Evolutionary conservation across 495 filamentous ascomycete species (phyloP), one percentile per base, ranked within the genome.

Genomic region (Neurospora cerealis): DNA sequence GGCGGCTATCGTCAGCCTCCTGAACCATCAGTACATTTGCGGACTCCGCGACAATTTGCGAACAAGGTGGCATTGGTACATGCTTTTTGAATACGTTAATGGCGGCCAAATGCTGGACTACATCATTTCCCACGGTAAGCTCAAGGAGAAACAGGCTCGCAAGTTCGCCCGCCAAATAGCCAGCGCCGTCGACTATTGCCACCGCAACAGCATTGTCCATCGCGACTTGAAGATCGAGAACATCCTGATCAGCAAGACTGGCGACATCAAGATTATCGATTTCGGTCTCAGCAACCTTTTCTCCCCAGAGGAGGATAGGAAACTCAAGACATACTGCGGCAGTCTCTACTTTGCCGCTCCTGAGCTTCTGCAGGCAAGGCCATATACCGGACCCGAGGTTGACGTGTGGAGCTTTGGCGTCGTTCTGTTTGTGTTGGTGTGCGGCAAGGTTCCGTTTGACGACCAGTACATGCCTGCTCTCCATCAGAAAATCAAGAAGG

Each of bases 71-170:
- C 96, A 99, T 81, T 99, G 96, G 96, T 99, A 99, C 81, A 99
- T 99, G 96, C 89, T 99, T 32, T 99, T 98, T 80, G 96, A 99
- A 84, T 97, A 97, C 81, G 96, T 99, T 83, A 98, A 99, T 80
- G 96, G 96, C 69, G 96, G 96, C 17, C 96, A 99, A 82, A 99
- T 99, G 96, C 89, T 99, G 60, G 96, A 99, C 84, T 99, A 99
- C 81, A 99, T 99, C 82, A 99, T 99, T 78, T 97, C 94, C 15
- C 96, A 99, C 80, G 96, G 96, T 70, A 91, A 95, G 74, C 83
- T 99, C 77, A 98, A 98, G 85, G 96, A 99, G 84, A 99, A 99
- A 80, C 95, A 97, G 82, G 96, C 96, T 3, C 91, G 96, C 74
- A 99, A 98, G 79, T 99, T 99, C 79, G 95, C 93, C 32, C 91